These are phyloP conservation scores for Nitzschia palea DNA, from an alignment of 108 stramenopile genomes.

Conservation along the genomic window DNA sequence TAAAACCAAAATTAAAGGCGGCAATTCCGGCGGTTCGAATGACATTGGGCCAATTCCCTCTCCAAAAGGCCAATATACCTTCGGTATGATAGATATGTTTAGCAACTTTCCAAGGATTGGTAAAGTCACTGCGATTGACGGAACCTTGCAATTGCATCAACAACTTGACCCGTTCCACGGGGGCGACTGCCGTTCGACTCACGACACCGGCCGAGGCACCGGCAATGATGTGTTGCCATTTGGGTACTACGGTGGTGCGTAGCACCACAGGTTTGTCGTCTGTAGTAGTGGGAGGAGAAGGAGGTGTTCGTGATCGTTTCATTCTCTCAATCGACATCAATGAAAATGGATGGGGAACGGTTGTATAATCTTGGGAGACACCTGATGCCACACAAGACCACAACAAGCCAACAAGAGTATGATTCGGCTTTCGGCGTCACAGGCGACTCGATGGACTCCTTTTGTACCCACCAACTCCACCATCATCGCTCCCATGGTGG, in stretches of 20 bases:
- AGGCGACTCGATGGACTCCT: too few relatives aligned
- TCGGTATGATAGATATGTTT: constrained; percentile 57
- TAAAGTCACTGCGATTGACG: not conserved
- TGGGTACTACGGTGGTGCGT: constrained; percentile 5
- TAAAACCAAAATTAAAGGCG: constrained; percentile 79
- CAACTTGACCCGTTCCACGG: constrained; percentile 98
- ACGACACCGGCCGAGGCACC: constrained; percentile 83
- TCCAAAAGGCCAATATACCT: constrained; percentile 74
- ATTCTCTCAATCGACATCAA: not conserved
- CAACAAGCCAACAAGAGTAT: too few relatives aligned
- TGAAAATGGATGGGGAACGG: too few relatives aligned
- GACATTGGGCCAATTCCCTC: constrained; percentile 85
- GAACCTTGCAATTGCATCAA: constrained; percentile 85
- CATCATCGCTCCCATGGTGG: not conserved
- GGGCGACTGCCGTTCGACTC: constrained; percentile 90
- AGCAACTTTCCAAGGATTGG: constrained; percentile 57
- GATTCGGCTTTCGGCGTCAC: too few relatives aligned
- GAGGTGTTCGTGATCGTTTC: constrained; percentile 1
- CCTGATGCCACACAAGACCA: too few relatives aligned
- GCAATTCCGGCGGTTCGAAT: constrained; percentile 71
- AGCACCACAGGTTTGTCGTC: not conserved
- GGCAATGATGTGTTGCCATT: constrained; percentile 67
- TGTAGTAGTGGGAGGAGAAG: too few relatives aligned
- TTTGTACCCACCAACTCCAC: not conserved
- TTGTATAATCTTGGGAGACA: too few relatives aligned